phyloP scores from a whole-genome alignment of 225 moss, liverwort and hornwort genomes.

The Sphagnum tenellum region DNA sequence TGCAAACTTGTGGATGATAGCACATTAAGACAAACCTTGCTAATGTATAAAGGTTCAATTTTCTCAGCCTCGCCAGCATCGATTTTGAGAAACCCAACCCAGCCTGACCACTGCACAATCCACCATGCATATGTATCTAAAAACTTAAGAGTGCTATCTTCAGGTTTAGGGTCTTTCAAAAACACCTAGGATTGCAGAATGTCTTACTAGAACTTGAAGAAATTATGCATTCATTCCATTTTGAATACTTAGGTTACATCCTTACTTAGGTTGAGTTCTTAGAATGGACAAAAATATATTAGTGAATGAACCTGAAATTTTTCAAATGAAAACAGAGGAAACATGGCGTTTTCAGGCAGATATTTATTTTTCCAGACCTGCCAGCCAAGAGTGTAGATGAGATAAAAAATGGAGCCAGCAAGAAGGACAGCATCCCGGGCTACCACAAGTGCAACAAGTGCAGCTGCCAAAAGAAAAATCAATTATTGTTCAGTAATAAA shows the following conservation, averaged over 20 bases:
- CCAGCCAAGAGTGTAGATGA: slow-evolving; percentile 82
- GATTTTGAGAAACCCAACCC: slow-evolving; percentile 76
- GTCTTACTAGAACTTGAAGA: no score
- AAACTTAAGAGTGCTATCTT: no score
- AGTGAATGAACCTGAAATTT: no score
- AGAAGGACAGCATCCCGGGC: slow-evolving; percentile 91
- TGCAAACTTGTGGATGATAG: no score
- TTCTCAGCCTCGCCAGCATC: slow-evolving; percentile 68
- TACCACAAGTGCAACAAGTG: slow-evolving; percentile 87
- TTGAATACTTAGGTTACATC: no score
- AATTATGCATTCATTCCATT: no score
- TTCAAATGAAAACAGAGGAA: no score
- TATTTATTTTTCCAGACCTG: slow-evolving; percentile 31
- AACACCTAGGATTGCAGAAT: no score
- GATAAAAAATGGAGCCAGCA: slow-evolving; percentile 71
- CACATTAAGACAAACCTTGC: slow-evolving; percentile 41
- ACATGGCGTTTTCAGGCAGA: no score
- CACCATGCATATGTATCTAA: slow-evolving; percentile 1
- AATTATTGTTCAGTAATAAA: no score
- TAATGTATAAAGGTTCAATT: slow-evolving; percentile 79
- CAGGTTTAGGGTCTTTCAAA: no score
- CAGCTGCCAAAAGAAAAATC: slow-evolving; percentile 56
- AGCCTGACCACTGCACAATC: slow-evolving; percentile 58
- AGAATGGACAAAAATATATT: slow-evolving; percentile 1
- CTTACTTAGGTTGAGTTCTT: neutral